Evolutionary conservation across 2,329 filamentous ascomycete species (phyloP).

Genomic region (Calonectria fujianensis): DNA sequence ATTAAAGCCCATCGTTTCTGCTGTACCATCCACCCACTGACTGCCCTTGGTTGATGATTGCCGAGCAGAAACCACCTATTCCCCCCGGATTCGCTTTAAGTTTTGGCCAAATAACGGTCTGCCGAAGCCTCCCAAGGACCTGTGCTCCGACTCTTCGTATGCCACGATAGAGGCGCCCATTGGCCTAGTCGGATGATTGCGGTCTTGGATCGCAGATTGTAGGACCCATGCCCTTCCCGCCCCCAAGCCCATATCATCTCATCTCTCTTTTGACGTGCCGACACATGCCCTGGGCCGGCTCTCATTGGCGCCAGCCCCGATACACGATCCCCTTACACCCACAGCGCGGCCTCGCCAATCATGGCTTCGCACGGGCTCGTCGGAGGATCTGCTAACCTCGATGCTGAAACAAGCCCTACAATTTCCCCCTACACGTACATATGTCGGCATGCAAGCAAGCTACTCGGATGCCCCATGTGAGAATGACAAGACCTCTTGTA

Average conservation of each 20-base stretch:
- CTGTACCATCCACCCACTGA: background rate
- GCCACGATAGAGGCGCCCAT: constrained; percentile 19
- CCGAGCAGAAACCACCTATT: constrained; percentile 17
- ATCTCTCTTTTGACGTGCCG: constrained; percentile 21
- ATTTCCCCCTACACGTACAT: constrained; percentile 50
- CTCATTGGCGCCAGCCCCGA: constrained; percentile 30
- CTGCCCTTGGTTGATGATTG: background rate
- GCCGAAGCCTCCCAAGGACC: background rate
- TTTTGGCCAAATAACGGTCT: constrained; percentile 21
- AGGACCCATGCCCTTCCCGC: constrained; percentile 10
- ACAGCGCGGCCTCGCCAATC: constrained; percentile 46
- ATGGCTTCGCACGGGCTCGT: constrained; percentile 39
- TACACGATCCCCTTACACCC: constrained; percentile 36
- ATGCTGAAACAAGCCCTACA: constrained; percentile 55
- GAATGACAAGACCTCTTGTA: background rate
- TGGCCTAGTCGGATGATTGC: background rate
- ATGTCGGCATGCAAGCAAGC: constrained; percentile 45
- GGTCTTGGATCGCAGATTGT: constrained; percentile 17
- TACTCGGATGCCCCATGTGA: constrained; percentile 18
- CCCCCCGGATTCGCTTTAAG: constrained; percentile 21
- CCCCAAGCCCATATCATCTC: constrained; percentile 23
- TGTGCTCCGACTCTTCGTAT: background rate
- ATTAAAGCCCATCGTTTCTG: background rate
- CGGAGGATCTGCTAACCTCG: constrained; percentile 51
- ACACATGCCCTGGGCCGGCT: constrained; percentile 28